A percentile compares a stretch with the other conserved stretches of the same genome.
phyloP scores from a whole-genome alignment of 164 flowering plant species.

The Taxillus chinensis region DNA sequence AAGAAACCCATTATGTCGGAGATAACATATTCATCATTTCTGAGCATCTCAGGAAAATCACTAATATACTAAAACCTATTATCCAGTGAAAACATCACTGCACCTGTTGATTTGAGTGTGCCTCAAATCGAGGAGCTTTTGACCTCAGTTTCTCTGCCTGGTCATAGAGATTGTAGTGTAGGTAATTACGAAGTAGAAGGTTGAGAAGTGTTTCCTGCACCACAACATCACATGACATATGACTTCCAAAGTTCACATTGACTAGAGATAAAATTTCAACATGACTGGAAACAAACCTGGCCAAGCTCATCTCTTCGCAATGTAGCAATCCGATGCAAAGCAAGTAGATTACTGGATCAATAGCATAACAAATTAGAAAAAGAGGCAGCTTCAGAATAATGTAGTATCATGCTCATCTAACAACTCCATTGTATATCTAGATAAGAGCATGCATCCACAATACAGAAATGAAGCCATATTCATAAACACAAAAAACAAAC shows the following conservation, averaged over 20 bases:
- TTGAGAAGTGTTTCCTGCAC: constrained; percentile 83
- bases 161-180: constrained; percentile 91
- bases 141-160: constrained; percentile 95
- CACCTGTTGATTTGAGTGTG: constrained; percentile 95
- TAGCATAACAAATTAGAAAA: not conserved
- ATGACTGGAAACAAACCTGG: constrained; percentile 47
- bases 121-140: constrained; percentile 94
- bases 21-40: too few species aligned
- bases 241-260: not conserved
- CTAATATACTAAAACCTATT: too few species aligned
- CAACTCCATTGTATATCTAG: not conserved
- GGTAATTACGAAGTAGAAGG: constrained; percentile 80
- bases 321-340: constrained; percentile 84
- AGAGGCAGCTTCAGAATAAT: not conserved
- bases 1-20: too few species aligned
- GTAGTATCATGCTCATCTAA: not conserved
- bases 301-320: constrained; percentile 94
- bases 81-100: not conserved
- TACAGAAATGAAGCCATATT: too few species aligned
- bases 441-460: too few species aligned
- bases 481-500: too few species aligned
- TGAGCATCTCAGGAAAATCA: too few species aligned
- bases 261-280: not conserved
- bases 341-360: constrained; percentile 58
- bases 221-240: not conserved